A percentile compares a stretch with the other conserved stretches of the same genome.
phyloP scores from a whole-genome alignment of 495 filamentous ascomycete species.

The Penicillium coprophilum region DNA sequence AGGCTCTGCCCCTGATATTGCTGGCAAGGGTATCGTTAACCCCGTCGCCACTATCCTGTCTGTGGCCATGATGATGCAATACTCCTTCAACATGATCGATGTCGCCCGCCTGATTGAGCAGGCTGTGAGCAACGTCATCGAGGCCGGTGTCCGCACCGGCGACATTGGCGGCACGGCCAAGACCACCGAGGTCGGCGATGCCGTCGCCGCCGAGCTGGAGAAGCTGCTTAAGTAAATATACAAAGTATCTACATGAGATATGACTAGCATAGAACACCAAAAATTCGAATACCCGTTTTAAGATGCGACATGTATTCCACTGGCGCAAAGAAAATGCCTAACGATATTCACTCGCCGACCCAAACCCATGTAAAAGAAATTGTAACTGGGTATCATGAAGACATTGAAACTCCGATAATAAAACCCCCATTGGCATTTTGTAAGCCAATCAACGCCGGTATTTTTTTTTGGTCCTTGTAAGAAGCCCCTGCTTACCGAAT shows the following conservation, averaged over 20 bases:
- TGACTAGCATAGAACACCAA: conserved; percentile 23
- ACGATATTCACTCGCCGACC: not conserved
- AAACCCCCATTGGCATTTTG: conserved; percentile 8
- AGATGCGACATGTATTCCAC: conserved; percentile 7
- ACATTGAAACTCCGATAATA: conserved; percentile 23
- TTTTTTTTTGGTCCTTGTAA: not conserved
- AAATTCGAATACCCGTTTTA: conserved; percentile 34
- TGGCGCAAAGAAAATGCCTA: not conserved
- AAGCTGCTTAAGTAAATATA: conserved; percentile 43
- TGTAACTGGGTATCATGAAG: conserved; percentile 37
- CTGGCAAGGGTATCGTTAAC: conserved; percentile 84
- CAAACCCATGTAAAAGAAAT: conserved; percentile 10
- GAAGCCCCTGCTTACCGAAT: conserved; percentile 38
- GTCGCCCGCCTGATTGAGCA: conserved; percentile 53
- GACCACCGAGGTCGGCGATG: conserved; percentile 54
- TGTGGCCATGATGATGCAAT: conserved; percentile 57
- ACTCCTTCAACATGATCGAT: conserved; percentile 50
- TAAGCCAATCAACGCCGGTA: conserved; percentile 6
- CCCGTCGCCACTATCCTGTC: conserved; percentile 58
- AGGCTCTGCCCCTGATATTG: conserved; percentile 61
- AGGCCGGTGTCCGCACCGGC: conserved; percentile 51
- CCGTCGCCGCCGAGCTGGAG: conserved; percentile 49
- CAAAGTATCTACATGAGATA: conserved; percentile 24
- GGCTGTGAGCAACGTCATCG: conserved; percentile 53
- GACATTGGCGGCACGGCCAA: conserved; percentile 56